phyloP scores from a whole-genome alignment of 805 yeast species.

The Kluyveromyces aestuarii region DNA sequence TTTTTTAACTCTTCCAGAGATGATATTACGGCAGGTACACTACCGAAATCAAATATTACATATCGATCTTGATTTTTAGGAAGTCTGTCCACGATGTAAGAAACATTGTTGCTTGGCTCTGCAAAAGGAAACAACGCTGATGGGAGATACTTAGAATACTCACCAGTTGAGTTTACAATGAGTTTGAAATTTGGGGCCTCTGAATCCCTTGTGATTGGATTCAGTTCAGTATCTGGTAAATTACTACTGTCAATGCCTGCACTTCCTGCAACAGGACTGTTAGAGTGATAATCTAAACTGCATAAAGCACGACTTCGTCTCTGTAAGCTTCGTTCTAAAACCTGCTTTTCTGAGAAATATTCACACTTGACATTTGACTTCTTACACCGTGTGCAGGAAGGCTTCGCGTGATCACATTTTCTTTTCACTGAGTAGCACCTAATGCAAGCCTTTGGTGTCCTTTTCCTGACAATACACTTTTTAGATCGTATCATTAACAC shows the following conservation, averaged over 20 bases:
- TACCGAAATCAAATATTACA: not conserved
- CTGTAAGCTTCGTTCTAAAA: not conserved
- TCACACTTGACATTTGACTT: not conserved
- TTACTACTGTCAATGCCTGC: not conserved
- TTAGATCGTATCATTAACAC: not conserved
- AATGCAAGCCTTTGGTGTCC: not conserved
- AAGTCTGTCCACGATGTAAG: constrained; percentile 1
- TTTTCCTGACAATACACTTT: not conserved
- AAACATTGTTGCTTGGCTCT: not conserved
- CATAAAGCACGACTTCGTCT: not conserved
- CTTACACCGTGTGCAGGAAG: not conserved
- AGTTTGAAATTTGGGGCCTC: constrained; percentile 1
- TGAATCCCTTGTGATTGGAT: not conserved
- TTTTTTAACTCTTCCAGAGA: not conserved
- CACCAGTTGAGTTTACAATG: constrained; percentile 1
- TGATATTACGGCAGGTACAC: not conserved
- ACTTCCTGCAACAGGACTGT: not conserved
- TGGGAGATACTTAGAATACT: not conserved
- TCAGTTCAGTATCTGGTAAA: not conserved
- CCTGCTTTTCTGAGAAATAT: constrained; percentile 1
- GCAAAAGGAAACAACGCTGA: not conserved
- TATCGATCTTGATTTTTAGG: not conserved
- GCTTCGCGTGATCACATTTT: constrained; percentile 1
- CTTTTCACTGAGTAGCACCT: not conserved
- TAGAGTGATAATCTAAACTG: not conserved